These are phyloP conservation scores for Solanum neorickii DNA, from an alignment of 257 asterid species.

Conservation along the genomic window DNA sequence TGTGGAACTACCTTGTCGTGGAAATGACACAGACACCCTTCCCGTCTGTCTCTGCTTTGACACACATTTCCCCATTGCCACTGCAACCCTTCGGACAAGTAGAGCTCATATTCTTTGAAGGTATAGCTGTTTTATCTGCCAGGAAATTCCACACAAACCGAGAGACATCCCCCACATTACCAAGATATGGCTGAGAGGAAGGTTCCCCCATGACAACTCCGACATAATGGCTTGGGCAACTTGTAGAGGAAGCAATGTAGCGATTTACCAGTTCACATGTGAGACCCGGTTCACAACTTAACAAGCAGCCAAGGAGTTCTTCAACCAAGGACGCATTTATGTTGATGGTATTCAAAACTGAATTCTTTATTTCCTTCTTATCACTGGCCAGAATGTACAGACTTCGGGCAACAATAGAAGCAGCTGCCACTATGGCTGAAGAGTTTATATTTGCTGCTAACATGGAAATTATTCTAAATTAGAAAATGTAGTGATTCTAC, in stretches of 20 bases:
- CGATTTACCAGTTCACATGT: conserved; percentile 69
- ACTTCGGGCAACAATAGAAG: conserved; percentile 87
- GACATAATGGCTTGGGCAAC: conserved; percentile 81
- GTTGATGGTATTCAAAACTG: conserved; percentile 33
- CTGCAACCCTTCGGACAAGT: conserved; percentile 58
- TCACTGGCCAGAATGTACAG: conserved; percentile 73
- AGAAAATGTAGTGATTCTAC: background rate
- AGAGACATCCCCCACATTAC: conserved; percentile 64
- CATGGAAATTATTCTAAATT: conserved; percentile 9
- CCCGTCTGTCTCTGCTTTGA: conserved; percentile 52
- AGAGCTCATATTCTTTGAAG: conserved; percentile 38
- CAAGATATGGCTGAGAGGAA: conserved; percentile 46
- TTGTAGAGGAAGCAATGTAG: conserved; percentile 61
- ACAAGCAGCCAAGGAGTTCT: conserved; percentile 68
- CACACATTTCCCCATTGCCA: conserved; percentile 56
- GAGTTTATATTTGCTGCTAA: conserved; percentile 80
- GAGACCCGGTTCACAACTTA: conserved; percentile 74
- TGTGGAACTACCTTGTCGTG: conserved; percentile 58
- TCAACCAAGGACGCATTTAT: conserved; percentile 66
- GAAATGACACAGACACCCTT: conserved; percentile 79
- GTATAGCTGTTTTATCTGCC: conserved; percentile 70
- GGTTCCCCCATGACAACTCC: conserved; percentile 84
- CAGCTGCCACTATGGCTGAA: conserved; percentile 74
- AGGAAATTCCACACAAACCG: conserved; percentile 86
- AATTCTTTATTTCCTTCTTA: conserved; percentile 20